Base-by-base conservation (phyloP, 495 filamentous ascomycete species). In the Podospora australis region DNA sequence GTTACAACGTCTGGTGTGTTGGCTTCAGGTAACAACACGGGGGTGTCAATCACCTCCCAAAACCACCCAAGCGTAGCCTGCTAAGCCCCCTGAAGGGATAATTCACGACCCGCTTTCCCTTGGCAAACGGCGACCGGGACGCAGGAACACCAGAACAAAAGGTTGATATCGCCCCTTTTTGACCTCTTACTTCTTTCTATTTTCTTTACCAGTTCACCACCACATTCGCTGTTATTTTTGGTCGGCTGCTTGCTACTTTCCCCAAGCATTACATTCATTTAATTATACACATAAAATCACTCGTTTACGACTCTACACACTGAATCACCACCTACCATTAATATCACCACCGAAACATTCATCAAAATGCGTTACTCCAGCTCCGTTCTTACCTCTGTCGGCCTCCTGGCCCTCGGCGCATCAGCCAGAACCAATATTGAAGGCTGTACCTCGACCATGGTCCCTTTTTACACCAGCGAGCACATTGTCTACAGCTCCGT, bases 371-470 rank as follows among this genome's bases (percentile, higher is more conserved):
- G 6, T 36, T 65, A 28, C 41, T 62, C 32, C 45, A n/a, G n/a
- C n/a, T n/a, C n/a, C n/a, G n/a, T n/a, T n/a, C n/a, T n/a, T n/a
- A n/a, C n/a, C 57, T 47, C 38, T 64, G 25, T 21, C 49, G 19
- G 53, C 48, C 49, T n/a, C n/a, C 47, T 49, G 11, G 50, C 51
- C 25, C 46, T 52, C 6, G 52, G 45, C 17, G 68, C 63, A 23
- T 39, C 54, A 11, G 76, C 73, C 35, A 70, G 58, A 48, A 78
- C 73, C 36, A 69, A 77, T 57, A 47, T 73, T 26, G 48, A 23
- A 6, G 75, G 76, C 56, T 78, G 74, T 30, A 49, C 56, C 9
- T 63, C 58, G 6, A 62, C 59, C 7, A 10, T 48, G 46, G 57
- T 58, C 16, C 54, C 59, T 25, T 57, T 26, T 42, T 22, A 35